Percentiles rank a stretch among this genome's conserved stretches.
These are phyloP conservation scores for Botrytis paeoniae DNA, from an alignment of 2,329 filamentous ascomycete species.

Conservation along the genomic window DNA sequence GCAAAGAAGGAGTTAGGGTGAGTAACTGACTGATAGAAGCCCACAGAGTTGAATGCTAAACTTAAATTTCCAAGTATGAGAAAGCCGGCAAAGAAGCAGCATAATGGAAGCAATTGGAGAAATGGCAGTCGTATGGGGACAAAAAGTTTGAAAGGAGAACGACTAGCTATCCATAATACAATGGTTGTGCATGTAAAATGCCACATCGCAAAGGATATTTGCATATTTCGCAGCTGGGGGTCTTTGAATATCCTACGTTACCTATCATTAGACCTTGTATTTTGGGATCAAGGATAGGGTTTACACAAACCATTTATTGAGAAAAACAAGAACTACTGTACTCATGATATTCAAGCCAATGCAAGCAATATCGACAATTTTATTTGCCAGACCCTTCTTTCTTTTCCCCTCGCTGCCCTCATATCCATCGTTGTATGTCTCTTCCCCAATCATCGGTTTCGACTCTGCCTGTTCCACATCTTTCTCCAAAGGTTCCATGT, in stretches of 20 bases:
- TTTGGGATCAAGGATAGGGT: neutral
- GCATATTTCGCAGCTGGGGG: constrained; percentile 43
- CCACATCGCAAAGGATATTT: constrained; percentile 48
- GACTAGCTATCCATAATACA: constrained; percentile 44
- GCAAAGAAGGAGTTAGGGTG: neutral
- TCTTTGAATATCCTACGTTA: constrained; percentile 44
- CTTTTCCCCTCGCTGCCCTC: constrained; percentile 16
- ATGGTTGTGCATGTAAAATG: constrained; percentile 46
- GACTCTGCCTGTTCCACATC: constrained; percentile 33
- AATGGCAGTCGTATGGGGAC: constrained; percentile 44
- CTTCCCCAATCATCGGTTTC: constrained; percentile 24
- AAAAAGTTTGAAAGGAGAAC: constrained; percentile 44
- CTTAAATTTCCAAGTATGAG: constrained; percentile 46
- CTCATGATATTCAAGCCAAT: constrained; percentile 45
- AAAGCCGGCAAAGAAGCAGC: constrained; percentile 46
- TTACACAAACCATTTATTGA: constrained; percentile 43
- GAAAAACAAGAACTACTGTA: constrained; percentile 44
- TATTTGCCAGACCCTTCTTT: constrained; percentile 22
- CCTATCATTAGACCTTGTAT: constrained; percentile 4
- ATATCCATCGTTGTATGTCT: constrained; percentile 8
- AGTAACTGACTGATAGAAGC: constrained; percentile 43
- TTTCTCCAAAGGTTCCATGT: constrained; percentile 20
- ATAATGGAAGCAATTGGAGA: constrained; percentile 45
- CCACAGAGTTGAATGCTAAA: constrained; percentile 46
- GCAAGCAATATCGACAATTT: constrained; percentile 33